A percentile compares a stretch with the other conserved stretches of the same genome.
Conservation (phyloP, 2,329 filamentous ascomycete genomes). For the Pestalotiopsis sp. region DNA sequence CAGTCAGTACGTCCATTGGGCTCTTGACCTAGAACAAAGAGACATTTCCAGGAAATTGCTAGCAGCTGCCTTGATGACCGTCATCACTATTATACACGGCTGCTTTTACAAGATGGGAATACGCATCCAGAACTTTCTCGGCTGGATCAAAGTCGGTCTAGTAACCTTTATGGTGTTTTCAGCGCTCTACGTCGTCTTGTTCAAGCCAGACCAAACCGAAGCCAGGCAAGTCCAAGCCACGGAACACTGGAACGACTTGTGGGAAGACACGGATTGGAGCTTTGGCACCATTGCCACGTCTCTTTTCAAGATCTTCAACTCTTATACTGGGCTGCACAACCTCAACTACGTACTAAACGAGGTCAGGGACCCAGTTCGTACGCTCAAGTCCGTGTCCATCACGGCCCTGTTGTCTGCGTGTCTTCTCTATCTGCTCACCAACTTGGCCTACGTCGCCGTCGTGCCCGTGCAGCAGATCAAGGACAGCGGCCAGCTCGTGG, state of each 20-base stretch:
- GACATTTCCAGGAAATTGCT: conserved; percentile 57
- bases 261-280: conserved; percentile 69
- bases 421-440: conserved; percentile 67
- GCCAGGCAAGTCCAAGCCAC: conserved; percentile 19
- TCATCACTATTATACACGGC: conserved; percentile 61
- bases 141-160: conserved; percentile 65
- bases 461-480: conserved; percentile 70
- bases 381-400: conserved; percentile 63
- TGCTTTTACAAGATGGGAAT: conserved; percentile 61
- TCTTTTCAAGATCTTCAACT: conserved; percentile 71
- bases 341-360: conserved; percentile 74
- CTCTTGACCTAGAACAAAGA: conserved; percentile 38
- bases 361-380: conserved; percentile 68
- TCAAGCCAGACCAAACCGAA: conserved; percentile 32
- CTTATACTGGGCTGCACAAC: conserved; percentile 68
- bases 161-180: conserved; percentile 64
- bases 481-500: conserved; percentile 67
- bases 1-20: conserved; percentile 2
- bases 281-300: conserved; percentile 70
- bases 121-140: conserved; percentile 61
- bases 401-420: conserved; percentile 64
- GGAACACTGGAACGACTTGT: conserved; percentile 55
- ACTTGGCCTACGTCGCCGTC: conserved; percentile 65
- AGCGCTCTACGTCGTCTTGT: conserved; percentile 60
- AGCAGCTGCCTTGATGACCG: conserved; percentile 58